Evolutionary conservation across 192 early-diverging fungal species (phyloP), one percentile per base, ranked within the genome.

Genomic region (Chytriomyces hyalinus): DNA sequence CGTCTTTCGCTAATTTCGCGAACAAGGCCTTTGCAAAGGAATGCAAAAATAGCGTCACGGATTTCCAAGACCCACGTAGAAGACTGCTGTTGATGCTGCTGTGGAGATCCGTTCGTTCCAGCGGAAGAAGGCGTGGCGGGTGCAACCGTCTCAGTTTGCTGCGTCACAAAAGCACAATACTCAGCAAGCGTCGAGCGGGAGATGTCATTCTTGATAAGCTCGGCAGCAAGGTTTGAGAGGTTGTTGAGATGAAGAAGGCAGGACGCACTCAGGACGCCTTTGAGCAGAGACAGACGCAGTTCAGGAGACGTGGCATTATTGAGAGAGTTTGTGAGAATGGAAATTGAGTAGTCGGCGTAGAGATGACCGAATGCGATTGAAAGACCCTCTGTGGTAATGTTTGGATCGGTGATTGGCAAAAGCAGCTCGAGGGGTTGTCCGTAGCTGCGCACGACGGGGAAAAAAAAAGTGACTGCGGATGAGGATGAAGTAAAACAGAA

Each of bases 311-410:
- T 43, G 20, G 71, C 69, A 26, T 28, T 61, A 24, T 9, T 43
- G 45, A 67, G 60, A 20, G 36, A n/a, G 48, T 48, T 22, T 49
- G 72, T 63, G 73, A 83, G 73, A 60, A 73, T 71, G 49, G 48
- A 65, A 70, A 22, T 76, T 11, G 76, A 36, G 73, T 80, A 89
- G 9, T 83, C 81, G 15, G 84, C 82, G 75, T 90, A 90, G 57
- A 90, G 81, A 43, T 83, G 78, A 13, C 86, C 87, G 59, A 90
- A 75, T 4, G 85, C 86, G 53, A 90, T 79, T 6, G 74, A 59
- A 36, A 90, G 78, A 36, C 89, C 89, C 48, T 87, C 83, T 9
- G 79, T 65, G 6, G 81, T 90, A 47, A 90, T 57, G 80, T 90
- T 83, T 8, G 84, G 82, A 73, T 90, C 89, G 17, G 70, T 61